These are phyloP conservation scores for Geotrichum australiense DNA, from an alignment of 1,139 yeast genomes.

Conservation along the genomic window DNA sequence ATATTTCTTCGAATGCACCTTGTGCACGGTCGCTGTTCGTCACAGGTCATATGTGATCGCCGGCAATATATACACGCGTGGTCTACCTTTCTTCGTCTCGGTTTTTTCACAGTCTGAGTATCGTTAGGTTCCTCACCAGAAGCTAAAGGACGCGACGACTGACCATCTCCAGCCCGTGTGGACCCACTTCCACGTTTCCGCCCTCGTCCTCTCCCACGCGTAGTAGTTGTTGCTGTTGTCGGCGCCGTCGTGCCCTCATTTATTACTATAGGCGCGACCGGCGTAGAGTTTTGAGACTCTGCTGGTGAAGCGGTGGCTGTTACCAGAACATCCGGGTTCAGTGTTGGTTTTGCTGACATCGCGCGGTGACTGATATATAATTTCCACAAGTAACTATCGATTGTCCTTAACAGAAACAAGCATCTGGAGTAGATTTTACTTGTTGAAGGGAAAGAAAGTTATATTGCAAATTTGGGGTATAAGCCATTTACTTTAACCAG, in stretches of 20 bases:
- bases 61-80: slow-evolving; percentile 87
- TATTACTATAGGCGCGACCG: neutral
- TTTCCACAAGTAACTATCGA: too few species aligned
- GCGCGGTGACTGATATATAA: too few species aligned
- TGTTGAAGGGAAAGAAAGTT: too few species aligned
- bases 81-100: slow-evolving; percentile 30
- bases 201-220: slow-evolving; percentile 5
- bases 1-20: slow-evolving; percentile 84
- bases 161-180: neutral
- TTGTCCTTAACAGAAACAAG: too few species aligned
- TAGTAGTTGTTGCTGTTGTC: too few species aligned
- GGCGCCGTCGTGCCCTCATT: slow-evolving; percentile 6
- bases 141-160: neutral
- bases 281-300: too few species aligned
- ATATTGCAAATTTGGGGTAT: too few species aligned
- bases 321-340: too few species aligned
- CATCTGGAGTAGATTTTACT: too few species aligned
- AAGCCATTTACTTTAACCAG: too few species aligned
- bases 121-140: neutral
- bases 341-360: too few species aligned
- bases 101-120: slow-evolving; percentile 7
- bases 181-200: slow-evolving; percentile 2
- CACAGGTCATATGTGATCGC: slow-evolving; percentile 93
- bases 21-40: slow-evolving; percentile 68
- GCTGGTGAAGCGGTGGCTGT: too few species aligned